These are phyloP conservation scores for Yamadazyma scolyti DNA, from an alignment of 805 yeast genomes.

Conservation along the genomic window DNA sequence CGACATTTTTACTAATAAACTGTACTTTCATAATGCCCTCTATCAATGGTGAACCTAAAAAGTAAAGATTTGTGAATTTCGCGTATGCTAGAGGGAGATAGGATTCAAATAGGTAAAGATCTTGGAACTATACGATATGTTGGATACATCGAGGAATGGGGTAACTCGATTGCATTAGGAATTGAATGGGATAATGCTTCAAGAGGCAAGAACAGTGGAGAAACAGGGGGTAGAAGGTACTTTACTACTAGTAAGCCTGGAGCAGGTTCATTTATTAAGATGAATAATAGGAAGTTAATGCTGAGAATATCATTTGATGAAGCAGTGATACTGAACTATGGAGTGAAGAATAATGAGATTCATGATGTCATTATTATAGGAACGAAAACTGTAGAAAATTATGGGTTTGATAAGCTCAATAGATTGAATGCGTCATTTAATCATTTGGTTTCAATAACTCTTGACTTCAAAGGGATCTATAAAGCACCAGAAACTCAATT, in stretches of 20 bases:
- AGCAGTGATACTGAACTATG: slow-evolving; percentile 38
- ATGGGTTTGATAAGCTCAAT: slow-evolving; percentile 61
- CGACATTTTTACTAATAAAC: too few species aligned
- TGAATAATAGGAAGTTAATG: slow-evolving; percentile 29
- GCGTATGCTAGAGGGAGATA: slow-evolving; percentile 10
- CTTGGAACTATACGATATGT: slow-evolving; percentile 60
- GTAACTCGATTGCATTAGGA: slow-evolving; percentile 53
- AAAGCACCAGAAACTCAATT: slow-evolving; percentile 8
- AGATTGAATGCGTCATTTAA: slow-evolving; percentile 44
- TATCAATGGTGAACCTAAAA: too few species aligned
- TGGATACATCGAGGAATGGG: slow-evolving; percentile 64
- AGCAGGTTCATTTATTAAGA: slow-evolving; percentile 65
- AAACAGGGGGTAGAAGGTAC: slow-evolving; percentile 48
- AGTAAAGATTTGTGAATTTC: too few species aligned
- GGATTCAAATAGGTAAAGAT: slow-evolving; percentile 34
- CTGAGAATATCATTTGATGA: slow-evolving; percentile 31
- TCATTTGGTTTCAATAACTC: slow-evolving; percentile 44
- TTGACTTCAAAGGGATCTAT: slow-evolving; percentile 42
- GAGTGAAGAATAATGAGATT: slow-evolving; percentile 21
- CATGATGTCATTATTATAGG: slow-evolving; percentile 45
- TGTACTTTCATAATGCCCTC: too few species aligned
- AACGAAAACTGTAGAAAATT: slow-evolving; percentile 53
- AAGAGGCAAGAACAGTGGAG: slow-evolving; percentile 75
- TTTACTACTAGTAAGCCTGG: slow-evolving; percentile 40
- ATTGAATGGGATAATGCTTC: slow-evolving; percentile 78